A percentile compares a stretch with the other conserved stretches of the same genome.
These are phyloP conservation scores for Mortierella sp. DNA, from an alignment of 371 early-diverging fungal genomes.

Conservation along the genomic window DNA sequence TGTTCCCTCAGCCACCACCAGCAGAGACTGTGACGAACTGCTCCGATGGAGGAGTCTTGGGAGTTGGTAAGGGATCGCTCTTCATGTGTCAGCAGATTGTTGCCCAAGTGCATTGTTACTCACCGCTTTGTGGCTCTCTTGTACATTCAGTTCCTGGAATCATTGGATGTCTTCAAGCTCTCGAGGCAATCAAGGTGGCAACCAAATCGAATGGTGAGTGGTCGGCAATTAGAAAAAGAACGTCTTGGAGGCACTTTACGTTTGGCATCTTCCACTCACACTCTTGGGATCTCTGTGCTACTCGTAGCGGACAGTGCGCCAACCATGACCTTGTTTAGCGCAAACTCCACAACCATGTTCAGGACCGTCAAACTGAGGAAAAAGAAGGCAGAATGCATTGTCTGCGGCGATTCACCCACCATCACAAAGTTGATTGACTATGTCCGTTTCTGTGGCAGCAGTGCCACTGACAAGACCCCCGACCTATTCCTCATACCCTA, in stretches of 20 bases:
- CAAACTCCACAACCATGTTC: conserved; percentile 76
- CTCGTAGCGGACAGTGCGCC: conserved; percentile 58
- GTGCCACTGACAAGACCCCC: conserved; percentile 78
- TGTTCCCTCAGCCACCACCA: conserved; percentile 94
- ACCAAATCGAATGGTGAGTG: conserved; percentile 55
- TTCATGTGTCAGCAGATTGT: too few relatives aligned
- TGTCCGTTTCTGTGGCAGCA: conserved; percentile 88
- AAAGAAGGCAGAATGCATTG: conserved; percentile 76
- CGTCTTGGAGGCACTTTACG: not conserved
- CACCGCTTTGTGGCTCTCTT: not conserved
- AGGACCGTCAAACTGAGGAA: conserved; percentile 82
- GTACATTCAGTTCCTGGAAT: conserved; percentile 84
- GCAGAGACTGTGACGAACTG: conserved; percentile 91
- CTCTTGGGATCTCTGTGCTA: not conserved
- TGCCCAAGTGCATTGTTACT: too few relatives aligned
- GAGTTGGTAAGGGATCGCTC: conserved; percentile 68
- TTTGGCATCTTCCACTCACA: not conserved
- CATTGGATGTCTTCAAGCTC: conserved; percentile 95
- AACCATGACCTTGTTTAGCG: conserved; percentile 85
- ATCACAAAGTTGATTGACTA: conserved; percentile 87
- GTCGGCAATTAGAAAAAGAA: not conserved
- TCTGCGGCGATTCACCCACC: conserved; percentile 88
- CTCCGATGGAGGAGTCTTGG: conserved; percentile 98
- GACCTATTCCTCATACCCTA: conserved; percentile 33
- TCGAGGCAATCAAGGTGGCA: conserved; percentile 93